Evolutionary conservation across 768 basidiomycete genomes (phyloP).

Genomic region (Agaricus blazei): DNA sequence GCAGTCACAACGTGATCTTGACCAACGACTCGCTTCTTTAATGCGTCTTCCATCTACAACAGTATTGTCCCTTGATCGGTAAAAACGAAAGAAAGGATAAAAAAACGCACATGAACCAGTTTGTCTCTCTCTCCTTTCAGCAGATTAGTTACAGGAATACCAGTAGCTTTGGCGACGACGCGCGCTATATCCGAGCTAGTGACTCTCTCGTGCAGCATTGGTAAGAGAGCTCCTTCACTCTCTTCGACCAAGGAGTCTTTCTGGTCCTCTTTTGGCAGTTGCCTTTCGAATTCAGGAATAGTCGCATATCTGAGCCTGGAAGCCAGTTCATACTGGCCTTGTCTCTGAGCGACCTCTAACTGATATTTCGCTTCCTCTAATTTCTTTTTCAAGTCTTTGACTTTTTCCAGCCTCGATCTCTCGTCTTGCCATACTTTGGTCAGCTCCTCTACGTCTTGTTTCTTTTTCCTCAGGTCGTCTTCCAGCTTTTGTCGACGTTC

Average conservation of each 20-base stretch:
- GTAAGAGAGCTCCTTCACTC: constrained; percentile 35
- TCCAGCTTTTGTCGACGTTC: constrained; percentile 71
- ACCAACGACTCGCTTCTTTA: constrained; percentile 76
- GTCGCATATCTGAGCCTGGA: constrained; percentile 79
- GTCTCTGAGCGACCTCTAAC: constrained; percentile 83
- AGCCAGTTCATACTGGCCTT: constrained; percentile 82
- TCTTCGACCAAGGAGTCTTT: constrained; percentile 32
- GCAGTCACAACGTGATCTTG: constrained; percentile 86
- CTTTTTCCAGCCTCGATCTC: constrained; percentile 59
- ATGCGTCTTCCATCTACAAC: constrained; percentile 78
- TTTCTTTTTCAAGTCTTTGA: constrained; percentile 67
- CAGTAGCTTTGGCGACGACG: constrained; percentile 84
- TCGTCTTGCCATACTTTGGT: constrained; percentile 74
- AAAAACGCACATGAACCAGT: constrained; percentile 67
- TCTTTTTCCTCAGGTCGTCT: constrained; percentile 51
- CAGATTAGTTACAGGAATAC: constrained; percentile 86
- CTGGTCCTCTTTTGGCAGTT: constrained; percentile 57
- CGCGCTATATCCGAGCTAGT: constrained; percentile 86
- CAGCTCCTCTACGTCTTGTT: constrained; percentile 55
- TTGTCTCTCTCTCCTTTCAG: constrained; percentile 88
- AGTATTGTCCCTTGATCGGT: background rate
- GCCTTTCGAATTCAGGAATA: constrained; percentile 75
- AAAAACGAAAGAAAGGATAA: too few relatives aligned
- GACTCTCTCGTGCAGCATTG: constrained; percentile 81
- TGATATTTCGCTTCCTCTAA: constrained; percentile 83